Evolutionary conservation across 108 stramenopile species (phyloP), one percentile per base, ranked within the genome.

Genomic region (Nitzschia putrida): DNA sequence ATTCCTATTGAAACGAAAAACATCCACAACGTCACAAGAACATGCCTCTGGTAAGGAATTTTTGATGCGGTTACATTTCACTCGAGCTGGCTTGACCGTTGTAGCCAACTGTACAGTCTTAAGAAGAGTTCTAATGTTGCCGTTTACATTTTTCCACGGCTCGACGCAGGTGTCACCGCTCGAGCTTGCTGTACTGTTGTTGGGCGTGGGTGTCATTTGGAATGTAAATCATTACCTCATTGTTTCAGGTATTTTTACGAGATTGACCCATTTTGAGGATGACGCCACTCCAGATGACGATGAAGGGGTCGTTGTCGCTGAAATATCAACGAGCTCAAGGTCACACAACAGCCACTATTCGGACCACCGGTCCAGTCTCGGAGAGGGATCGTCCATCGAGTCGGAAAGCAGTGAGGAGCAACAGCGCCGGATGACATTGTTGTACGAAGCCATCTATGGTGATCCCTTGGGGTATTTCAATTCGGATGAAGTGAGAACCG

Each of bases 381-480:
- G 29, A 34, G 29, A 34, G 29, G 29, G 29, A 34, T 34, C 29
- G 29, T 3, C 29, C 4, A 4, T 34, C 4, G 29, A 34, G 29
- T 34, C 29, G 4, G 29, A 34, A 34, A 34, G 3, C 44, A 63
- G 24, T 63, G 21, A 14, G 22, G 16, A 47, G 21, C 61, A 63
- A 22, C 47, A 49, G 6, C 47, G 18, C 3, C 47, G 47, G 18
- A 13, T 63, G n/a, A 13, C 42, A 22, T 43, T 44, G 8, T 23
- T 63, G 44, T 63, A 63, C 22, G 61, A 63, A 23, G 24, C 12
- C 18, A 63, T 63, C 0, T 63, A 63, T 25, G 58, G 58, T 11
- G 12, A 14, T 10, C 61, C 61, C 9, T 11, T 9, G 2, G 22
- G 22, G 24, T 18, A 40, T 10, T 7, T 63, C 21, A 43, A 44